These are phyloP conservation scores for Phytophthora rubi DNA, from an alignment of 352 stramenopile species.

Conservation along the genomic window DNA sequence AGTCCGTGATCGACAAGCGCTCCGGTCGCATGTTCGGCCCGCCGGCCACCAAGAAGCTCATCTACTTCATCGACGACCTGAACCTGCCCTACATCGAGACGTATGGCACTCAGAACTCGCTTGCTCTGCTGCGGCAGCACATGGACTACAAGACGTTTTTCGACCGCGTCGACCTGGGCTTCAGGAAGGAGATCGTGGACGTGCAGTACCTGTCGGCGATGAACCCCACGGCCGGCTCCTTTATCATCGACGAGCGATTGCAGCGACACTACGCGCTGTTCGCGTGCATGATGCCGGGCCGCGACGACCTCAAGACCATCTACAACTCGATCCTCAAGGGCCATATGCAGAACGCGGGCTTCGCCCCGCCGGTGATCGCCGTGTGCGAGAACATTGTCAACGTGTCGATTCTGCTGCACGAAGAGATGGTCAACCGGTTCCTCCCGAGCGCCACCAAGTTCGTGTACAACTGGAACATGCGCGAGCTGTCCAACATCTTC, in stretches of 20 bases:
- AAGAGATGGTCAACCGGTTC: constrained; percentile 95
- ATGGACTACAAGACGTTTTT: constrained; percentile 97
- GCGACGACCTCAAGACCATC: constrained; percentile 95
- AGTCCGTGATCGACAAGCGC: constrained; percentile 97
- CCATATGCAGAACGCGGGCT: constrained; percentile 91
- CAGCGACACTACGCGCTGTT: constrained; percentile 97
- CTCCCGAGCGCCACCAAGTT: constrained; percentile 97
- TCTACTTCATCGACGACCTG: constrained; percentile 98
- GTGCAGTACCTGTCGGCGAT: constrained; percentile 97
- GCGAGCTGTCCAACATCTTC: constrained; percentile 97
- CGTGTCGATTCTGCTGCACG: constrained; percentile 91
- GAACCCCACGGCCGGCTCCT: constrained; percentile 97
- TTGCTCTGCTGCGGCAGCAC: constrained; percentile 95
- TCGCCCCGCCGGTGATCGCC: constrained; percentile 63
- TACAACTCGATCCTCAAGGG: constrained; percentile 96
- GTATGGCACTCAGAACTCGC: constrained; percentile 96
- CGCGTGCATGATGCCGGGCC: constrained; percentile 94
- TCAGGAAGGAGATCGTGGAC: constrained; percentile 97
- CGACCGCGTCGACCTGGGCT: constrained; percentile 94
- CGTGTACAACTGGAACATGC: constrained; percentile 99
- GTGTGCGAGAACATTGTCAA: constrained; percentile 91
- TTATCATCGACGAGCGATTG: constrained; percentile 97
- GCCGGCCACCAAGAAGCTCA: constrained; percentile 94
- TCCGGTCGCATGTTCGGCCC: constrained; percentile 96
- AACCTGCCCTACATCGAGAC: constrained; percentile 97